phyloP scores from a whole-genome alignment of 2,329 filamentous ascomycete genomes.

The Ceratocystis variospora region DNA sequence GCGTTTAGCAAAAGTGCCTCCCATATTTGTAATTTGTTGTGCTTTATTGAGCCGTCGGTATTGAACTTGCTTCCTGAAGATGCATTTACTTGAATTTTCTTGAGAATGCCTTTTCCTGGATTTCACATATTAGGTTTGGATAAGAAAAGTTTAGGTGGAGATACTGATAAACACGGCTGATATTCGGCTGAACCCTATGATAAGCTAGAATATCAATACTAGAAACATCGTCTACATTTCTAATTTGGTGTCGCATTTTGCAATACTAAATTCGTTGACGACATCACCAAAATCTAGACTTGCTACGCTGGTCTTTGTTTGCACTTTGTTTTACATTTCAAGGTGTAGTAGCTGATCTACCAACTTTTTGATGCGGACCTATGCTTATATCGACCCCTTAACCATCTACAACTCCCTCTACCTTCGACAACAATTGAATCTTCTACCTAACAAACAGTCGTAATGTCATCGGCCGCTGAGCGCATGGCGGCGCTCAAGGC shows the following conservation, averaged over 20 bases:
- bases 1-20: slow-evolving; percentile 45
- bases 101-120: neutral
- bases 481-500: slow-evolving; percentile 65
- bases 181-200: neutral
- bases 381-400: no score
- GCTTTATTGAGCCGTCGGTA: neutral
- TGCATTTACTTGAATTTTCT: neutral
- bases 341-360: neutral
- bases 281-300: no score
- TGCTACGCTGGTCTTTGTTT: neutral
- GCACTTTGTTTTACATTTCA: neutral
- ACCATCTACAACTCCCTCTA: no score
- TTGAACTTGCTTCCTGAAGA: neutral
- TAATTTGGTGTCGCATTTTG: neutral
- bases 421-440: neutral
- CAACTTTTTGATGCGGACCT: neutral
- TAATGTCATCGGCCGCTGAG: slow-evolving; percentile 43
- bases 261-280: neutral
- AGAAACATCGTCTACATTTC: neutral
- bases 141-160: slow-evolving; percentile 12
- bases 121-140: neutral
- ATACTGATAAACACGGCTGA: neutral
- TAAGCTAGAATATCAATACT: neutral
- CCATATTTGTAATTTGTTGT: slow-evolving; percentile 40
- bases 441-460: slow-evolving; percentile 27